phyloP scores from a whole-genome alignment of 148 eudicot species.

The Chenopodium formosanum region DNA sequence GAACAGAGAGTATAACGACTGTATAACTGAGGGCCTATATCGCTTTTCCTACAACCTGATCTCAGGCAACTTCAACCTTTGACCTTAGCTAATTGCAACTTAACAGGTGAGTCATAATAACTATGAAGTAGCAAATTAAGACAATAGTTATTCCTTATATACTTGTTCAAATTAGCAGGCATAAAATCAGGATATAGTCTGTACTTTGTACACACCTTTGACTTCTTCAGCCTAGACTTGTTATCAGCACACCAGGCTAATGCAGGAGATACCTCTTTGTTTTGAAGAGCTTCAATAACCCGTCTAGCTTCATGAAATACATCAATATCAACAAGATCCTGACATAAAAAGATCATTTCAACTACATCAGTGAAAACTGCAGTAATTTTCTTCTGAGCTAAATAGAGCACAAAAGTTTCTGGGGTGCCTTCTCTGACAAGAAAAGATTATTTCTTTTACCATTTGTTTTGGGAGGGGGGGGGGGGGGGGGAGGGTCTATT shows the following conservation, averaged over 20 bases:
- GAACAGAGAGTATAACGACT: not conserved
- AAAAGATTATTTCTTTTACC: too few relatives aligned
- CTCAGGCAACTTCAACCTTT: not conserved
- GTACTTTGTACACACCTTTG: slow-evolving; percentile 54
- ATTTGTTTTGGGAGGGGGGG: too few relatives aligned
- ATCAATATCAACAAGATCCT: slow-evolving; percentile 97
- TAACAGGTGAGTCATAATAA: not conserved
- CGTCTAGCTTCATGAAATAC: slow-evolving; percentile 89
- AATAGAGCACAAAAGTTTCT: not conserved
- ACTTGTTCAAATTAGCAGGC: not conserved
- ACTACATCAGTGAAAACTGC: slow-evolving; percentile 3
- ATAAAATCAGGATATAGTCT: slow-evolving; percentile 1
- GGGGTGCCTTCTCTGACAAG: not conserved
- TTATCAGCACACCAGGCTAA: slow-evolving; percentile 97
- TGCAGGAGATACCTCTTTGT: slow-evolving; percentile 91
- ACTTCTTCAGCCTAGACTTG: slow-evolving; percentile 88
- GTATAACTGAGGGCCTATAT: not conserved
- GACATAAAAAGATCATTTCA: slow-evolving; percentile 10
- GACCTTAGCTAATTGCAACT: not conserved
- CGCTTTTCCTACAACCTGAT: not conserved
- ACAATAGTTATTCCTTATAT: not conserved
- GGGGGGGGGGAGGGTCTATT: too few relatives aligned
- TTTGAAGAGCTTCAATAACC: slow-evolving; percentile 88
- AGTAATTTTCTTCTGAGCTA: not conserved
- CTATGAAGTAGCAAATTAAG: not conserved